These are phyloP conservation scores for Aspergillus sp. DNA, from an alignment of 2,329 filamentous ascomycete species.

Conservation along the genomic window DNA sequence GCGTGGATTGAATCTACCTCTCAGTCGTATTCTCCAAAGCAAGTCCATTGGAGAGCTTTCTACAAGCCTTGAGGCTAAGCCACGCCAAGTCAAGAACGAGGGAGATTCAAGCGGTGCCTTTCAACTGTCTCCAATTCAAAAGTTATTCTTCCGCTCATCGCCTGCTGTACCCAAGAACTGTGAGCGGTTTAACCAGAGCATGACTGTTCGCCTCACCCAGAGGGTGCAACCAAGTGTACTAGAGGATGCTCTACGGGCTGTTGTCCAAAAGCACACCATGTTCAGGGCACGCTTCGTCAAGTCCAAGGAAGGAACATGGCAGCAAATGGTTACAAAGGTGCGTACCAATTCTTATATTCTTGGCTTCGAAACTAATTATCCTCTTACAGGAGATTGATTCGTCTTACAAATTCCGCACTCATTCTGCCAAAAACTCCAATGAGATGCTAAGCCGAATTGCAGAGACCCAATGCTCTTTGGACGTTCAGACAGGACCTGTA, in stretches of 20 bases:
- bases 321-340: constrained; percentile 28
- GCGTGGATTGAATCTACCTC: constrained; percentile 31
- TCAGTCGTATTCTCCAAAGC: constrained; percentile 37
- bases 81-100: constrained; percentile 16
- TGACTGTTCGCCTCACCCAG: constrained; percentile 32
- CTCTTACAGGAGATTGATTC: constrained; percentile 27
- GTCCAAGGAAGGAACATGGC: constrained; percentile 23
- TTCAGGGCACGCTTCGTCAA: constrained; percentile 32
- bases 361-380: constrained; percentile 10
- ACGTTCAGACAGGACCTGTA: constrained; percentile 30
- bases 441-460: constrained; percentile 28
- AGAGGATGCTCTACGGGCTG: constrained; percentile 27
- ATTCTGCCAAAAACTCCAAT: constrained; percentile 22
- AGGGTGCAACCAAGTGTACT: constrained; percentile 23
- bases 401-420: constrained; percentile 33
- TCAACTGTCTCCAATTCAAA: constrained; percentile 35
- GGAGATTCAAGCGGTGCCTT: constrained; percentile 31
- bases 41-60: constrained; percentile 33
- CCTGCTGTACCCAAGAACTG: constrained; percentile 18
- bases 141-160: constrained; percentile 30
- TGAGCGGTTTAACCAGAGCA: constrained; percentile 36
- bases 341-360: neutral
- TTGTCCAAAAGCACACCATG: constrained; percentile 37
- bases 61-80: constrained; percentile 21
- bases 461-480: constrained; percentile 32